phyloP scores from a whole-genome alignment of 257 asterid species.

The Nicotiana benthamiana region DNA sequence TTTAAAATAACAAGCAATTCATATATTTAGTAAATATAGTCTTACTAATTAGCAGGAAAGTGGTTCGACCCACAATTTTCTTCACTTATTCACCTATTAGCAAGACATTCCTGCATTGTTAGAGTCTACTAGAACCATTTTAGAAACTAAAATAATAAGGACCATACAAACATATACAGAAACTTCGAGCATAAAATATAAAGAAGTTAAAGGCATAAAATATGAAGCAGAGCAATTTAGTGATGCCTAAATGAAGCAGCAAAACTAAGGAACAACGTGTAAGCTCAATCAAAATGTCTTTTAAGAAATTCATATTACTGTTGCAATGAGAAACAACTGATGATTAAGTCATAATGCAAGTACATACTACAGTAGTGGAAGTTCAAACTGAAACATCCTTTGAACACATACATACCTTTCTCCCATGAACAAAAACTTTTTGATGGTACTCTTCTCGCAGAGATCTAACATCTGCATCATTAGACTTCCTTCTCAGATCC shows the following conservation, averaged over 20 bases:
- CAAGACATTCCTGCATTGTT: neutral
- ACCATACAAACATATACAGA: neutral
- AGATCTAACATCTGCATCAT: conserved; percentile 78
- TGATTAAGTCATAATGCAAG: neutral
- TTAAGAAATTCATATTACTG: neutral
- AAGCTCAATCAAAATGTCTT: neutral
- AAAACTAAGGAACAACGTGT: neutral
- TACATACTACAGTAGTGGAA: neutral
- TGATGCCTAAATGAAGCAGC: neutral
- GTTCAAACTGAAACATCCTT: neutral
- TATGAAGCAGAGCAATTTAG: neutral
- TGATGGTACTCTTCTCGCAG: conserved; percentile 94
- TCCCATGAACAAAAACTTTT: conserved; percentile 79
- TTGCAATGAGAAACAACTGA: neutral
- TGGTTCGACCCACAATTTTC: no score
- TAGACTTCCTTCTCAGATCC: conserved; percentile 70
- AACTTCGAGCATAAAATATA: neutral
- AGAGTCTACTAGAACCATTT: neutral
- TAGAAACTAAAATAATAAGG: neutral
- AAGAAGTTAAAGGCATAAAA: neutral
- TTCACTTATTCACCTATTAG: neutral
- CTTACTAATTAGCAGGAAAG: no score
- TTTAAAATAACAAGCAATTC: neutral
- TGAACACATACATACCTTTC: conserved; percentile 53
- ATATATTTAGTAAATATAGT: no score